These are phyloP conservation scores for Abrus precatorius DNA, from an alignment of 306 rosid genomes.

Conservation along the genomic window DNA sequence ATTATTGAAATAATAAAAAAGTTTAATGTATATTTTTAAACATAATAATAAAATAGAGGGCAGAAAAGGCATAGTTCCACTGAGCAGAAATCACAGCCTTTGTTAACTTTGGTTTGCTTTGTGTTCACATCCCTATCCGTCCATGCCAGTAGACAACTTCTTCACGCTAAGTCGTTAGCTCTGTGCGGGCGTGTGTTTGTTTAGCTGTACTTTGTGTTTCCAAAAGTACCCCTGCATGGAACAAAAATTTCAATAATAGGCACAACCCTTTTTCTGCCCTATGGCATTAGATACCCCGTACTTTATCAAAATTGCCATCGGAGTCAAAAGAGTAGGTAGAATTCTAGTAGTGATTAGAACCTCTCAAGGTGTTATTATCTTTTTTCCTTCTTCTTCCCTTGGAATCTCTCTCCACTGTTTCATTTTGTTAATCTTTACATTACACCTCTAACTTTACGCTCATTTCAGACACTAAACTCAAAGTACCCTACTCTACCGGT, in stretches of 20 bases:
- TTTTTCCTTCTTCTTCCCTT: neutral
- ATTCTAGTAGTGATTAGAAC: slow-evolving; percentile 46
- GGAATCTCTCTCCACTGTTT: slow-evolving; percentile 13
- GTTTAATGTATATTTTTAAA: neutral
- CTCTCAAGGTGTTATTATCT: slow-evolving; percentile 54
- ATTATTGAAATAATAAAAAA: neutral
- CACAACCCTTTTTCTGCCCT: slow-evolving; percentile 15
- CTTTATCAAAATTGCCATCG: slow-evolving; percentile 57
- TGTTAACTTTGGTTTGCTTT: slow-evolving; percentile 51
- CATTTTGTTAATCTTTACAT: neutral
- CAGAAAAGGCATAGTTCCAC: slow-evolving; percentile 69
- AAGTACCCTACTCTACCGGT: neutral
- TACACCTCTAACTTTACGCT: neutral
- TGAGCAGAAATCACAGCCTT: slow-evolving; percentile 64
- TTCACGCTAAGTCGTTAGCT: slow-evolving; percentile 81
- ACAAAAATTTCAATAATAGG: slow-evolving; percentile 41
- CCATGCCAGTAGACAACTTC: slow-evolving; percentile 69
- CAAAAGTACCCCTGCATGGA: slow-evolving; percentile 69
- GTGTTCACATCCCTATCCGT: slow-evolving; percentile 76
- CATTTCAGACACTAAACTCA: neutral
- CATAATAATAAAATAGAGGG: slow-evolving; percentile 49
- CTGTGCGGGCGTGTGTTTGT: slow-evolving; percentile 49
- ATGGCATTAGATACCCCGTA: slow-evolving; percentile 66
- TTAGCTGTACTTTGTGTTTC: slow-evolving; percentile 50
- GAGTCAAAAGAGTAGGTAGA: slow-evolving; percentile 63